Percentiles rank a stretch among this genome's conserved stretches.
Evolutionary conservation across 225 moss, liverwort and hornwort species (phyloP).

Genomic region (Sphagnum tenellum): DNA sequence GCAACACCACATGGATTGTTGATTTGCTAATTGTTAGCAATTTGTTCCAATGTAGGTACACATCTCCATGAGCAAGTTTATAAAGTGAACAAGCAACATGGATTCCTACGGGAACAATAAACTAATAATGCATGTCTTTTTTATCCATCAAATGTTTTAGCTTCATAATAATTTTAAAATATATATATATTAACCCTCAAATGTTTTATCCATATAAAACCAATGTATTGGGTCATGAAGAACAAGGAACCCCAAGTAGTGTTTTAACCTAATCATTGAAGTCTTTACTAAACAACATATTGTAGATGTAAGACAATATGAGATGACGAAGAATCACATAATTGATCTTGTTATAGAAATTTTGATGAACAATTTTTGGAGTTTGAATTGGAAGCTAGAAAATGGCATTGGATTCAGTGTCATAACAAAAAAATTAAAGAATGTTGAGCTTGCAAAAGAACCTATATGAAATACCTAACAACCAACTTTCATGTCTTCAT

Average conservation of each 20-base stretch:
- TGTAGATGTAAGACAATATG: too few relatives aligned
- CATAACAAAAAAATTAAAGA: too few relatives aligned
- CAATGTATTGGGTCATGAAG: neutral
- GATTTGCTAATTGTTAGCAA: neutral
- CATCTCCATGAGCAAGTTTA: neutral
- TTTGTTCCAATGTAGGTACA: neutral
- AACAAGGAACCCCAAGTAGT: neutral
- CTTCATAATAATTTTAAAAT: neutral
- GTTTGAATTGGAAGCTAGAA: too few relatives aligned
- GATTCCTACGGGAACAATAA: neutral
- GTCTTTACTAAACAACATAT: neutral
- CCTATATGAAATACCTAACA: too few relatives aligned
- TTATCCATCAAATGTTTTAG: neutral
- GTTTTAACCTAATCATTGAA: neutral
- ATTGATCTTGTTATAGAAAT: too few relatives aligned
- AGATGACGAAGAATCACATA: too few relatives aligned
- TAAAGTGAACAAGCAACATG: neutral
- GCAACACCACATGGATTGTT: neutral
- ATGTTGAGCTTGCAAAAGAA: too few relatives aligned
- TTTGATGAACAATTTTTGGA: too few relatives aligned
- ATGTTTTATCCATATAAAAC: neutral
- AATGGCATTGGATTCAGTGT: too few relatives aligned
- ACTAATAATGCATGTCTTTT: neutral
- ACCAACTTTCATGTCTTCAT: too few relatives aligned
- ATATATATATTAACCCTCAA: neutral